Evolutionary conservation across 2,329 filamentous ascomycete species (phyloP).

Genomic region (Fusarium subtropicale): DNA sequence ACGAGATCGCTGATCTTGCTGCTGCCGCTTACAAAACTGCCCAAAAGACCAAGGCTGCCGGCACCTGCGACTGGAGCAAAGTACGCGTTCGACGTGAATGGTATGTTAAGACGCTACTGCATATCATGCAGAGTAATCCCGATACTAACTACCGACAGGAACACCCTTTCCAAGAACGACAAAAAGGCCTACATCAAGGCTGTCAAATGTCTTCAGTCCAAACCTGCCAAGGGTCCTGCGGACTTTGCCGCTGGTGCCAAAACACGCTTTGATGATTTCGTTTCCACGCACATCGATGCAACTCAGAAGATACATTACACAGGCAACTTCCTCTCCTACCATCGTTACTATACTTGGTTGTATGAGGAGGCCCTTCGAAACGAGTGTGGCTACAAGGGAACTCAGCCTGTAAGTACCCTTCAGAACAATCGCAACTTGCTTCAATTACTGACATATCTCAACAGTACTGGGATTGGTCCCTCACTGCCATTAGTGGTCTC

Average conservation of each 20-base stretch:
- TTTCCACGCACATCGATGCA: constrained; percentile 61
- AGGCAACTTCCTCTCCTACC: constrained; percentile 50
- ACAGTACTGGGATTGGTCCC: constrained; percentile 61
- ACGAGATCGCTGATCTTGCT: constrained; percentile 40
- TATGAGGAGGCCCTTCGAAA: constrained; percentile 50
- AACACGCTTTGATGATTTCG: constrained; percentile 62
- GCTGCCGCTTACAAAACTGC: constrained; percentile 43
- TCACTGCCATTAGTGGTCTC: constrained; percentile 52
- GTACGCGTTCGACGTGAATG: constrained; percentile 50
- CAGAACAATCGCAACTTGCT: not conserved
- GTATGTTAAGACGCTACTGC: constrained; percentile 26
- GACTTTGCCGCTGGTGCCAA: constrained; percentile 56
- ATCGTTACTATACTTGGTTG: constrained; percentile 50
- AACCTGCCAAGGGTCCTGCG: constrained; percentile 52
- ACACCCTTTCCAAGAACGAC: constrained; percentile 40
- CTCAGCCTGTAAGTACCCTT: constrained; percentile 51
- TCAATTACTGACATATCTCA: constrained; percentile 2
- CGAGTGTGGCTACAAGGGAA: constrained; percentile 54
- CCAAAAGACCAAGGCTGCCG: constrained; percentile 40
- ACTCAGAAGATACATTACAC: constrained; percentile 58
- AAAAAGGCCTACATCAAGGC: constrained; percentile 57
- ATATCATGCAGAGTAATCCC: rapidly evolving
- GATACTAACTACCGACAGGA: constrained; percentile 32
- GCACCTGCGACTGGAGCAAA: constrained; percentile 47
- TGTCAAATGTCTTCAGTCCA: constrained; percentile 57